Base-by-base conservation (phyloP, 176 grass and related monocot genomes). In the Cenchrus purpureus region DNA sequence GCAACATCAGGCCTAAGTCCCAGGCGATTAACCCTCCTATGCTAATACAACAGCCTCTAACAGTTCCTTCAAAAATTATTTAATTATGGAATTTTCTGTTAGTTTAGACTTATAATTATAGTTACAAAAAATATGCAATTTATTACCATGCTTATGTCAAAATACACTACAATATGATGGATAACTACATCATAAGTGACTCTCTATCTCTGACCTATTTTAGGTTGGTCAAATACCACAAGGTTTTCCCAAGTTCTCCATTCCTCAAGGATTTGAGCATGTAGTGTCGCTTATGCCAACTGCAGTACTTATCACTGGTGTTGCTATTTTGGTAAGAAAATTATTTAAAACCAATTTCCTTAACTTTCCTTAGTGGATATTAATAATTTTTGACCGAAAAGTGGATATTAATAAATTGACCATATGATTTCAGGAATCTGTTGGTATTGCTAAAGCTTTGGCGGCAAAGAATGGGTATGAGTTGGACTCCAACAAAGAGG, bases 171-270 rank as follows among this genome's bases (percentile, higher is more conserved):
- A 81, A 57, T 77, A 45, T 85, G 44, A 56, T 74, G 13, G 40
- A 74, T 20, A 78, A 42, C 50, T 48, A 52, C 34, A 84, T 57
- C 28, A 71, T 71, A 71, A 81, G 7, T 50, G 71, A 58, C 16
- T 22, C 51, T 68, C 61, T 68, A 10, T 44, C 17, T 74, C 54
- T 87, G 16, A 79, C 12, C 20, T 59, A 6, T 20, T 20, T 69
- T 85, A 98, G 96, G 96, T 98, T 61, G 96, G 96, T 85, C 91
- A 95, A 84, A 95, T 98, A 92, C 96, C 96, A 20, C 93, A 98
- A 86, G 96, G 96, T 43, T 91, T 98, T 82, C 93, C 93, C 40
- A 94, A 65, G 43, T 94, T 98, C 57, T 93, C 92, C 76, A 87
- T 95, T 86, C 93, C 96, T 85, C 83, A 42, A 83, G 91, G 91